Base-by-base conservation (phyloP, 2,329 filamentous ascomycete genomes). In the Aureobasidium subglaciale region DNA sequence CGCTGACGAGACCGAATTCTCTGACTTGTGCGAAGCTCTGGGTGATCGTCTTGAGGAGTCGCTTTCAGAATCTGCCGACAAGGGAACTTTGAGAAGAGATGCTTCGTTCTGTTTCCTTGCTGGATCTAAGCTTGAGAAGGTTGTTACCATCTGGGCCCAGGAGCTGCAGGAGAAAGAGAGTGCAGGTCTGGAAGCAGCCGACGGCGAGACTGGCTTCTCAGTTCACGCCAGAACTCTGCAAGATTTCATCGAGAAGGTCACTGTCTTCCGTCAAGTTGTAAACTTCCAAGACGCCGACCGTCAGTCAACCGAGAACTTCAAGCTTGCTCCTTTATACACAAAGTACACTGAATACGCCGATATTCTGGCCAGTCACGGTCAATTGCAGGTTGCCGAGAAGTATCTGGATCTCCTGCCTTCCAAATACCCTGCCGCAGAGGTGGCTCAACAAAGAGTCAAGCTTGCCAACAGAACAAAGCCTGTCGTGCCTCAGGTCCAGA, bases 331-430 rank as follows among this genome's bases (percentile, higher is more conserved):
- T 2, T 76, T 99, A 53, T 99, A 99, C 71, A 86, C 90, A 69
- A 96, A 96, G 73, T 99, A 99, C 68, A 86, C 88, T 25, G 93
- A 99, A 73, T 99, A 97, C 69, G 92, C 93, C 13, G 92, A 99
- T 68, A 91, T 99, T 62, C 84, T 95, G 56, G 90, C 93, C 43
- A 84, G 89, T 6, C 89, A 96, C 66, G 93, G 95, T 11, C 88
- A 95, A 64, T 76, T 99, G 54, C 79, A 84, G 29, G 83, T 90
- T 63, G 95, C 93, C 5, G 87, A 96, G 72, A 91, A 88, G 70
- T 99, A 99, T 67, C 82, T 99, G 37, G 83, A 91, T 66, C 82
- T 99, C 53, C 79, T 99, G 42, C 93, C 93, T 15, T 75, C 79
- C 37, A 84, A 85, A 61, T 96, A 95, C 68, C 86, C 89, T 35